Evolutionary conservation across 441 rosid species (phyloP), one percentile per base, ranked within the genome.

Genomic region (Pelargonium myrrhifolium): DNA sequence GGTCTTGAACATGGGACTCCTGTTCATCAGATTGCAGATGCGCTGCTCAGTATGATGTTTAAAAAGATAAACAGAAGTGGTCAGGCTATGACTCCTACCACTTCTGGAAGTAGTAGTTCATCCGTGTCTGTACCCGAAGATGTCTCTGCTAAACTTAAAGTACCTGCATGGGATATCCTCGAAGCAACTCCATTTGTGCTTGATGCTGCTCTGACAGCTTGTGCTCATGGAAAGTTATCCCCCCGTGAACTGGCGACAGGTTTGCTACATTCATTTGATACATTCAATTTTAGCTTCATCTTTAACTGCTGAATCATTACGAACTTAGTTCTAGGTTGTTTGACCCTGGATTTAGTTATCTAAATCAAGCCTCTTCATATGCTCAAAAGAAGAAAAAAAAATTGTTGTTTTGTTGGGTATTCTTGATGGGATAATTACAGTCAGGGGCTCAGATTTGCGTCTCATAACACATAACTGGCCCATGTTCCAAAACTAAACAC

Each of bases 211-310:
- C 80, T 90, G 75, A 83, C 92, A 4, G 98, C 99, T 53, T 92
- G 99, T 75, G 98, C 95, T 72, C 94, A 92, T 77, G 97, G 97
- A 78, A 84, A 76, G 68, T 85, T 92, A 73, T 87, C 89, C 40
- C 96, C 99, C 67, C 97, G 99, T 68, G 99, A 95, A 75, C 81
- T 95, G 68, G 95, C 96, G 39, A 95, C 99, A 85, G 99, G 99
- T 95, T 72, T 82, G 74, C 68, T 35, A 64, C 65, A 59, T 63
- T 56, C 73, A 42, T 69, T 15, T 40, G 59, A 60, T 14, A 47
- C 62, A 58, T 37, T 72, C 62, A 21, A 28, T 11, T 70, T 66
- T 47, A 20, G 12, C 70, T 60, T 39, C 64, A 66, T 37, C 39
- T 51, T 53, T 63, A 20, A 59, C 35, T 10, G 12, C 21, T 45